phyloP scores from a whole-genome alignment of 2,329 filamentous ascomycete genomes.

The Grosmannia clavigera region DNA sequence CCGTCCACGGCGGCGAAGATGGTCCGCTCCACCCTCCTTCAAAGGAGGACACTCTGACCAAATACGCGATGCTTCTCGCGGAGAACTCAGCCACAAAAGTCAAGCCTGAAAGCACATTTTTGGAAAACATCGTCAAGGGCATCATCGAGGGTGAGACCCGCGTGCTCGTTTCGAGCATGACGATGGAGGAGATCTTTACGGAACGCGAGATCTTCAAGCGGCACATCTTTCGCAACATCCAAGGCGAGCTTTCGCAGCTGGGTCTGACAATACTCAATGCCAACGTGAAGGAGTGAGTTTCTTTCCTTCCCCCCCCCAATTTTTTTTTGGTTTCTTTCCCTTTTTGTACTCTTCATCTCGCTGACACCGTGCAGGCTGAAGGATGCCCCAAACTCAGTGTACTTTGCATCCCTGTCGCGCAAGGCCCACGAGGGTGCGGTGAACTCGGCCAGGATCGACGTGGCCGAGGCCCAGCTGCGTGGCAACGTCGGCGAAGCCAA shows the following conservation, averaged over 20 bases:
- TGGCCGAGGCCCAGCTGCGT: conserved; percentile 48
- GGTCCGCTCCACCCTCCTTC: neutral
- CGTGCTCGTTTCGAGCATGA: conserved; percentile 74
- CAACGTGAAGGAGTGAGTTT: conserved; percentile 59
- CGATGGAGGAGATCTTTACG: conserved; percentile 68
- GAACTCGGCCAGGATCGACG: conserved; percentile 40
- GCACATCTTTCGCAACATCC: conserved; percentile 63
- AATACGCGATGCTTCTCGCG: conserved; percentile 71
- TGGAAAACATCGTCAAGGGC: conserved; percentile 77
- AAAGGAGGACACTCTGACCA: conserved; percentile 41
- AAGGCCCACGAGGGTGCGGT: conserved; percentile 79
- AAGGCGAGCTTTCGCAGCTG: conserved; percentile 69
- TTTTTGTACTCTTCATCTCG: neutral
- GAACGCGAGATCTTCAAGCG: conserved; percentile 35
- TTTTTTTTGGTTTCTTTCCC: neutral
- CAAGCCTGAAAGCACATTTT: conserved; percentile 37
- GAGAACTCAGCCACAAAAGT: conserved; percentile 33
- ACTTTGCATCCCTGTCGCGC: conserved; percentile 69
- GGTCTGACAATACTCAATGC: conserved; percentile 56
- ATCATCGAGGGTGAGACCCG: conserved; percentile 84
- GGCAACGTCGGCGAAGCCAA: conserved; percentile 68
- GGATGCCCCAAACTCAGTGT: conserved; percentile 69
- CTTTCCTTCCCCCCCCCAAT: neutral
- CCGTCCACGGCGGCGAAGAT: neutral
- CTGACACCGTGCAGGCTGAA: conserved; percentile 35